A percentile compares a stretch with the other conserved stretches of the same genome.
Conservation (phyloP, 202 grass and related monocot species). For the Saccharum hybrid region DNA sequence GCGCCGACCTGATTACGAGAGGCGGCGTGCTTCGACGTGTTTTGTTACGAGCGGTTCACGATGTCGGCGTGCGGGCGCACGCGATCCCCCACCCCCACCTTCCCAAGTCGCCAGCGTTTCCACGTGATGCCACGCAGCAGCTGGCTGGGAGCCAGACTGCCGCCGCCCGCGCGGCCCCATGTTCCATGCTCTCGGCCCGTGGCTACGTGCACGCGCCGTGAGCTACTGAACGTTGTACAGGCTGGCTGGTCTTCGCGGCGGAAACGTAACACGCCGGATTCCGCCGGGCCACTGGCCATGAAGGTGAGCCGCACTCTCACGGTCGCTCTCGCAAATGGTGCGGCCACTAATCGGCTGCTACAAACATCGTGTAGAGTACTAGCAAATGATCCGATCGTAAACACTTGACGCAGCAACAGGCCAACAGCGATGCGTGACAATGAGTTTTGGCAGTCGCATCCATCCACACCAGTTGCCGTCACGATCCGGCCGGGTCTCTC, state of each 20-base stretch:
- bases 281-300: too few relatives aligned
- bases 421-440: neutral
- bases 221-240: neutral
- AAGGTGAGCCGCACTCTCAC: neutral
- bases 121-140: constrained; percentile 28
- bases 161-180: neutral
- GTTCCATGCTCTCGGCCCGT: neutral
- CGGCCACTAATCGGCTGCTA: too few relatives aligned
- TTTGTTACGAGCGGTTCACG: neutral
- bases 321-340: too few relatives aligned
- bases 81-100: constrained; percentile 21
- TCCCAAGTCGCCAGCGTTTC: constrained; percentile 7
- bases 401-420: too few relatives aligned
- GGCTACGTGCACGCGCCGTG: neutral
- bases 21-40: neutral
- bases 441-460: neutral
- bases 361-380: too few relatives aligned
- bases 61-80: constrained; percentile 40
- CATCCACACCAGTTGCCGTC: neutral
- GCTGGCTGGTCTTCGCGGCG: neutral
- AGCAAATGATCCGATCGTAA: too few relatives aligned
- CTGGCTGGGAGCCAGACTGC: neutral
- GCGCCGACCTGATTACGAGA: neutral
- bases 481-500: neutral
- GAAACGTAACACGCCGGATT: neutral